Conservation (phyloP, 495 filamentous ascomycete genomes). For the Podospora sp. region DNA sequence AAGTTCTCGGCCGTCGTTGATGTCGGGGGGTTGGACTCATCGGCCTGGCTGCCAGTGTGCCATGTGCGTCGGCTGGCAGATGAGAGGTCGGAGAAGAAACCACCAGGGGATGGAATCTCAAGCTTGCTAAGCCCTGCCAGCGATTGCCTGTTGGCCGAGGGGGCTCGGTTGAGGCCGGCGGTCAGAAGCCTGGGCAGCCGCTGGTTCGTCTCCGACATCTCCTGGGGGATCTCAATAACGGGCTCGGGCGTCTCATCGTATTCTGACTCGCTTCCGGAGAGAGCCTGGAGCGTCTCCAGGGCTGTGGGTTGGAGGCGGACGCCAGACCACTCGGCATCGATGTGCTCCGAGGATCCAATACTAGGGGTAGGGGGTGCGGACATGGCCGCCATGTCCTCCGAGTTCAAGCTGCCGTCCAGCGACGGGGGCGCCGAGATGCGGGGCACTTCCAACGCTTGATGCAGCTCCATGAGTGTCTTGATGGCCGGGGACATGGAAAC, state of each 20-base stretch:
- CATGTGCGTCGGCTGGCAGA: conserved; percentile 75
- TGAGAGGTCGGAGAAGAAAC: conserved; percentile 84
- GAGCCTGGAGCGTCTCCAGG: conserved; percentile 73
- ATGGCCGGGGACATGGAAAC: conserved; percentile 76
- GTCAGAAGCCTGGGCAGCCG: conserved; percentile 45
- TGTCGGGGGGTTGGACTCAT: conserved; percentile 59
- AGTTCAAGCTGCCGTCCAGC: conserved; percentile 82
- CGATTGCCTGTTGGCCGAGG: conserved; percentile 47
- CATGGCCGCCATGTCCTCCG: conserved; percentile 77
- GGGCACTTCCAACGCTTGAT: conserved; percentile 60
- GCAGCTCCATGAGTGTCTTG: conserved; percentile 63
- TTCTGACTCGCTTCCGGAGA: conserved; percentile 60
- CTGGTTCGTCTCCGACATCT: conserved; percentile 45
- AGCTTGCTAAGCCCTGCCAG: conserved; percentile 64
- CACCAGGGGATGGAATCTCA: conserved; percentile 85
- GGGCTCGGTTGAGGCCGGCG: conserved; percentile 29
- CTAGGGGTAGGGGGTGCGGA: conserved; percentile 83
- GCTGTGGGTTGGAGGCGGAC: conserved; percentile 79
- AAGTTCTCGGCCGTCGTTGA: conserved; percentile 83
- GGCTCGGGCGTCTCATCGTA: conserved; percentile 54
- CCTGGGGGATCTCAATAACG: conserved; percentile 52
- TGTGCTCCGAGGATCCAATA: conserved; percentile 57
- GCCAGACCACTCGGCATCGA: conserved; percentile 57
- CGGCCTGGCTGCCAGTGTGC: conserved; percentile 53
- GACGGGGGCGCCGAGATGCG: conserved; percentile 80